A percentile compares a stretch with the other conserved stretches of the same genome.
Conservation (phyloP, 441 rosid species). For the Adansonia rubrostipa region DNA sequence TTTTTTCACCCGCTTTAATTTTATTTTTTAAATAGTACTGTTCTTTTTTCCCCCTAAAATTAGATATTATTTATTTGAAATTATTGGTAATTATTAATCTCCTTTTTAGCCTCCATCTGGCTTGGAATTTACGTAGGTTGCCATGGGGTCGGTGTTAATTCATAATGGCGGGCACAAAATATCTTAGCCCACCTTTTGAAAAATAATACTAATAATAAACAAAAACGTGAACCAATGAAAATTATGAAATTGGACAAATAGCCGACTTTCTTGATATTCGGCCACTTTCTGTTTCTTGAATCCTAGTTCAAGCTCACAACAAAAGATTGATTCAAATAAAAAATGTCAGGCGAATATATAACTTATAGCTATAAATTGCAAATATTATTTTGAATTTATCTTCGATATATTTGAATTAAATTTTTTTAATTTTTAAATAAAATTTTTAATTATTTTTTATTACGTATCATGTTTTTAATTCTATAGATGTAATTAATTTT, state of each 20-base stretch:
- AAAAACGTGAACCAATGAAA: not conserved
- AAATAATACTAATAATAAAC: not conserved
- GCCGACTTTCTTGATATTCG: conserved; percentile 15
- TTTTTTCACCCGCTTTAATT: too few species aligned
- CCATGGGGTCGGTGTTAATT: conserved; percentile 29
- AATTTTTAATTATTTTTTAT: too few species aligned
- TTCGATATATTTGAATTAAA: too few species aligned
- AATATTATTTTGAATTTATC: too few species aligned
- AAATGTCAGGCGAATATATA: not conserved
- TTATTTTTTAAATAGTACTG: too few species aligned
- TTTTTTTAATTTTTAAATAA: too few species aligned
- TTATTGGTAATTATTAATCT: not conserved
- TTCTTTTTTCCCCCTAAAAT: too few species aligned
- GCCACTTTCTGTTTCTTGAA: not conserved
- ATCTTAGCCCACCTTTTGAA: conserved; percentile 33
- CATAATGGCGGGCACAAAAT: not conserved
- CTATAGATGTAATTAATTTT: too few species aligned
- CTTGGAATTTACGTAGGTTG: conserved; percentile 20
- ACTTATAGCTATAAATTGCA: too few species aligned
- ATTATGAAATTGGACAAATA: not conserved
- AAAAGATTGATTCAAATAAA: not conserved
- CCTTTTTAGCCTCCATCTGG: conserved; percentile 1
- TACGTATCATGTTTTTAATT: too few species aligned
- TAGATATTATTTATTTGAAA: not conserved
- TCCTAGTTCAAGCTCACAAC: not conserved